phyloP scores from a whole-genome alignment of 306 rosid genomes.

The Prunus mongolica region DNA sequence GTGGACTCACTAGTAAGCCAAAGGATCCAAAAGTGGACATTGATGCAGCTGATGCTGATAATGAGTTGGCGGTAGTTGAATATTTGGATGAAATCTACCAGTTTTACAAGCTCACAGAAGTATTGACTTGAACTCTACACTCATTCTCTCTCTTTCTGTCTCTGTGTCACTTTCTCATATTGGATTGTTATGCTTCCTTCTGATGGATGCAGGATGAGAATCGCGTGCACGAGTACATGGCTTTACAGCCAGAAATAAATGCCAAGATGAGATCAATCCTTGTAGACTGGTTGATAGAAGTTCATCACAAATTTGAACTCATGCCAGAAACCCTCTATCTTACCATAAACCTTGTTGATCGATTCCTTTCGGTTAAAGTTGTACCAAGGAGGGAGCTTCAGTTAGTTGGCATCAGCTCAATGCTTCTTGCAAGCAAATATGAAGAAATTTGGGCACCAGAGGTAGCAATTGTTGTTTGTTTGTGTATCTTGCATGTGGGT shows the following conservation, averaged over 20 bases:
- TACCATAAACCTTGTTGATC: slow-evolving; percentile 61
- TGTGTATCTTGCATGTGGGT: background rate
- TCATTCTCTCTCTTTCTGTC: no score
- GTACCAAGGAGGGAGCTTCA: slow-evolving; percentile 79
- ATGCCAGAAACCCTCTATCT: slow-evolving; percentile 78
- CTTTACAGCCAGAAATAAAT: slow-evolving; percentile 64
- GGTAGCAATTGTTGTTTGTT: slow-evolving; percentile 30
- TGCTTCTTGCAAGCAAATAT: slow-evolving; percentile 84
- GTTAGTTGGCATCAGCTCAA: slow-evolving; percentile 80
- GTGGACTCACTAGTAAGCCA: slow-evolving; percentile 44
- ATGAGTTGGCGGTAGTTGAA: slow-evolving; percentile 75
- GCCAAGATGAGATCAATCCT: slow-evolving; percentile 86
- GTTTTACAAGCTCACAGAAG: slow-evolving; percentile 68
- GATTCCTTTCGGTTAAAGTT: slow-evolving; percentile 58
- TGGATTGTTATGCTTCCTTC: background rate
- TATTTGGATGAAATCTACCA: slow-evolving; percentile 71
- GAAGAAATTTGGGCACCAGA: slow-evolving; percentile 97
- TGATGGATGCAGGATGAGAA: slow-evolving; percentile 41
- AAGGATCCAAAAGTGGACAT: slow-evolving; percentile 45
- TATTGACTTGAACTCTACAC: slow-evolving; percentile 5
- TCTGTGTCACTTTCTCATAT: background rate
- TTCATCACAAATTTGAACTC: slow-evolving; percentile 77
- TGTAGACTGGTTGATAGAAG: slow-evolving; percentile 86
- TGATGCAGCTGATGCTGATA: slow-evolving; percentile 54
- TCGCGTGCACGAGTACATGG: slow-evolving; percentile 56